A percentile compares a stretch with the other conserved stretches of the same genome.
Conservation (phyloP, 2,329 filamentous ascomycete genomes). For the Zymoseptoria brevis region DNA sequence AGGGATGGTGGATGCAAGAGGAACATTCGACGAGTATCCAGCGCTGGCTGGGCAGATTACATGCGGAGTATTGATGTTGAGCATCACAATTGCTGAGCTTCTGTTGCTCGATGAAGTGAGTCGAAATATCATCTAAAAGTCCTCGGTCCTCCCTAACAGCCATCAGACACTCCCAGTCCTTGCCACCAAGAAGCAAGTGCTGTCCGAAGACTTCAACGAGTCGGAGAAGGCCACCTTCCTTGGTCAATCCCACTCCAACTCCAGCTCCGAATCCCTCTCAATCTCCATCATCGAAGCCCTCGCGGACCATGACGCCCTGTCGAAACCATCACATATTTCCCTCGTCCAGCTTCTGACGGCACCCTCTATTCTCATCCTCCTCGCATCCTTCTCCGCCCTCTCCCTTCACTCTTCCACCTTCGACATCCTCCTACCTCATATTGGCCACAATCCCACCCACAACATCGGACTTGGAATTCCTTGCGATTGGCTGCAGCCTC, state of each 20-base stretch:
- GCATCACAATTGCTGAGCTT: conserved; percentile 34
- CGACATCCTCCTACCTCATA: conserved; percentile 41
- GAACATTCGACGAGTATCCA: conserved; percentile 37
- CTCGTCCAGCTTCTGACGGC: conserved; percentile 40
- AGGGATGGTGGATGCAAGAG: conserved; percentile 5
- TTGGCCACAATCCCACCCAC: conserved; percentile 39
- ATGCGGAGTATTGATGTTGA: conserved; percentile 35
- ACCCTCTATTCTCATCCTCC: conserved; percentile 38
- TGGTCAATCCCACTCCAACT: conserved; percentile 21
- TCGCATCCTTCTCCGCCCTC: conserved; percentile 45
- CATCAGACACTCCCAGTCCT: conserved; percentile 9
- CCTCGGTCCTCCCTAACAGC: background rate
- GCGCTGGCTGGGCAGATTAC: conserved; percentile 39
- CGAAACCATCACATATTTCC: conserved; percentile 33
- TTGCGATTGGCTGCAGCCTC: conserved; percentile 37
- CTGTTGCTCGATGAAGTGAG: conserved; percentile 32
- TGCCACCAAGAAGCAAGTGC: background rate
- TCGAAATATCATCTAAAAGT: background rate
- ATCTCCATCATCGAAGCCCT: conserved; percentile 30
- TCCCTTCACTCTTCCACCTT: conserved; percentile 51
- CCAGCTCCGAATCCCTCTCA: conserved; percentile 30
- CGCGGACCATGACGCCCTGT: conserved; percentile 14
- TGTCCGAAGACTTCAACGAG: conserved; percentile 23
- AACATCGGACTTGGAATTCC: conserved; percentile 41
- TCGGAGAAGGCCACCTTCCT: conserved; percentile 43